Conservation (phyloP, 1,284 basidiomycete species). For the Malassezia equina region DNA sequence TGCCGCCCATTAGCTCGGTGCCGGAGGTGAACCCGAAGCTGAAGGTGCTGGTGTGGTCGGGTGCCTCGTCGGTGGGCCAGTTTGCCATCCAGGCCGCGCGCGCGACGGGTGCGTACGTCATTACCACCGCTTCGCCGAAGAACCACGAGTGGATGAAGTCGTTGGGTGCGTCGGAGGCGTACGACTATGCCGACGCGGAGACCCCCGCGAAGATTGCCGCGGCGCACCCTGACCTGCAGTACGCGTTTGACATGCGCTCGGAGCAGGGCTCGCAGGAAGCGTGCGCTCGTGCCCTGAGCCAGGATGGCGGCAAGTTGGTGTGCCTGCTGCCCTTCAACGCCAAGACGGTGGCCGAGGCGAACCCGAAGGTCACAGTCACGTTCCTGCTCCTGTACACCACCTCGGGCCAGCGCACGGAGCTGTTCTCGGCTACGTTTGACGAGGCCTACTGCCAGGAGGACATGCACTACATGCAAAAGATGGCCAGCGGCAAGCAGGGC, state of each 20-base stretch:
- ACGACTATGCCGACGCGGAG: conserved; percentile 53
- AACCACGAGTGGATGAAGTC: conserved; percentile 34
- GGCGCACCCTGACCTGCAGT: conserved; percentile 32
- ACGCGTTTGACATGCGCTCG: conserved; percentile 39
- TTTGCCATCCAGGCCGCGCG: conserved; percentile 49
- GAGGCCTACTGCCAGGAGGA: conserved; percentile 20
- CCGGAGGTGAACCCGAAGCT: conserved; percentile 19
- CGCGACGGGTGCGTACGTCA: conserved; percentile 51
- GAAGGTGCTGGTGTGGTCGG: conserved; percentile 53
- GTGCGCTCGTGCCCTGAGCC: conserved; percentile 25
- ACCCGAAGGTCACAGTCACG: conserved; percentile 32
- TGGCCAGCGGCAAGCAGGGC: conserved; percentile 25
- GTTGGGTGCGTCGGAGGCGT: conserved; percentile 36
- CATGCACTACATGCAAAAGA: background rate
- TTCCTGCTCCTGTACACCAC: conserved; percentile 34
- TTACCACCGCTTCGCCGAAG: conserved; percentile 50
- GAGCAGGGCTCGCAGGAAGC: conserved; percentile 38
- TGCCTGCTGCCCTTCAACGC: conserved; percentile 32
- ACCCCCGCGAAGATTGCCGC: conserved; percentile 32
- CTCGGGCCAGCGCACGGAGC: conserved; percentile 20
- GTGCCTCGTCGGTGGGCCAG: conserved; percentile 54
- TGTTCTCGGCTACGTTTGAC: conserved; percentile 19
- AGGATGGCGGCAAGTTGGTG: conserved; percentile 26
- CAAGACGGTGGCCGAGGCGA: conserved; percentile 25
- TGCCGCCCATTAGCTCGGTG: conserved; percentile 17